phyloP scores from a whole-genome alignment of 768 basidiomycete species.

The Terana coerulea region DNA sequence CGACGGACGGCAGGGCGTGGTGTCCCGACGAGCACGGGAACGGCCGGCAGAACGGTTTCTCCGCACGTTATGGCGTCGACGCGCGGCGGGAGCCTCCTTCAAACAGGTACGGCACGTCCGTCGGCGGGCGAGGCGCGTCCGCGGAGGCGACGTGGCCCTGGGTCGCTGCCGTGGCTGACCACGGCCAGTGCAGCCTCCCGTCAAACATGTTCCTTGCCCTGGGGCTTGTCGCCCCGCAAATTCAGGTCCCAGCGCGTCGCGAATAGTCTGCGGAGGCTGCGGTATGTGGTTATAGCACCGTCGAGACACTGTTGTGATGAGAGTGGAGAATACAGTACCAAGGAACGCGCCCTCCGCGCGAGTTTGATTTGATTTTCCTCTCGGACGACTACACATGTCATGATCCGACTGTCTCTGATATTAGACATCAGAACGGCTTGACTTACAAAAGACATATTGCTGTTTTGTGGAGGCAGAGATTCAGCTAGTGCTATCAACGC shows the following conservation, averaged over 20 bases:
- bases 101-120: no score
- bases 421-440: not conserved
- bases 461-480: not conserved
- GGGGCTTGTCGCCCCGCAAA: not conserved
- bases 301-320: not conserved
- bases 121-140: not conserved
- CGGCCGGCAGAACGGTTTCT: not conserved
- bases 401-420: slow-evolving; percentile 1
- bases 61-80: not conserved
- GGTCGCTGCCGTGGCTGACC: not conserved
- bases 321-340: not conserved
- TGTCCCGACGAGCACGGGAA: not conserved
- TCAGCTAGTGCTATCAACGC: not conserved
- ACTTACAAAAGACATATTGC: not conserved
- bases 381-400: not conserved
- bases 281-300: not conserved
- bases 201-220: not conserved
- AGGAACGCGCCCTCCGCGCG: not conserved
- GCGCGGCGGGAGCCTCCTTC: no score
- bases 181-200: no score
- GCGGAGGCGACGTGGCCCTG: not conserved
- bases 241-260: not conserved
- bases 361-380: not conserved
- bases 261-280: not conserved
- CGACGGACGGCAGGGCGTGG: not conserved